phyloP scores from a whole-genome alignment of 257 asterid genomes.

The Solanum appendiculatum region DNA sequence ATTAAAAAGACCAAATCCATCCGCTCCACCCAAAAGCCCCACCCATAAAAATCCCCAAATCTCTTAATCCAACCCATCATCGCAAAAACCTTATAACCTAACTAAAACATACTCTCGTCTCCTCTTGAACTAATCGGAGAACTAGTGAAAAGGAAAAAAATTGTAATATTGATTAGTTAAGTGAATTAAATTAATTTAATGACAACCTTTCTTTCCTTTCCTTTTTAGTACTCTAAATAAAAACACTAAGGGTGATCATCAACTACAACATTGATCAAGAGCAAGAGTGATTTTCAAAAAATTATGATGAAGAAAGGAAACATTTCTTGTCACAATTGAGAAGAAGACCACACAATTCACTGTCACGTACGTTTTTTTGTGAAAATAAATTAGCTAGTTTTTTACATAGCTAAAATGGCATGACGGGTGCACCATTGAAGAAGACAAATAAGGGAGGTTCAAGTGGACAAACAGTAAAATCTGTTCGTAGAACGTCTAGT shows the following conservation, averaged over 20 bases:
- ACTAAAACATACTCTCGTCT: no score
- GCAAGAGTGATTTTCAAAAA: background rate
- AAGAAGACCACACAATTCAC: background rate
- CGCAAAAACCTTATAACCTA: no score
- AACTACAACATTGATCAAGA: background rate
- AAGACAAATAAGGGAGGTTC: slow-evolving; percentile 23
- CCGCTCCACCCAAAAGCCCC: no score
- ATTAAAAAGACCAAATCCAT: no score
- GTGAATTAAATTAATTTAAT: background rate
- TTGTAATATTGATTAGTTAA: background rate
- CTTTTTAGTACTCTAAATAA: background rate
- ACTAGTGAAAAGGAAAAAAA: background rate
- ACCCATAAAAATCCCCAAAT: no score
- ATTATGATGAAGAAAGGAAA: background rate
- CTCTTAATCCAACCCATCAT: no score
- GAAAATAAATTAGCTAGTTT: background rate
- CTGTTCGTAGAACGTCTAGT: slow-evolving; percentile 71
- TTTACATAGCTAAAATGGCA: slow-evolving; percentile 19
- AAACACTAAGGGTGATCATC: background rate
- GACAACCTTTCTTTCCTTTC: background rate
- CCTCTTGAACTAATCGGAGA: background rate
- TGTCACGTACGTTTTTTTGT: no score
- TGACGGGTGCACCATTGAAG: slow-evolving; percentile 47
- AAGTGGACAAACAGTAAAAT: slow-evolving; percentile 54
- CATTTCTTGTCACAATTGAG: background rate